Conservation (phyloP, 768 basidiomycete species). For the Collybia sordida region DNA sequence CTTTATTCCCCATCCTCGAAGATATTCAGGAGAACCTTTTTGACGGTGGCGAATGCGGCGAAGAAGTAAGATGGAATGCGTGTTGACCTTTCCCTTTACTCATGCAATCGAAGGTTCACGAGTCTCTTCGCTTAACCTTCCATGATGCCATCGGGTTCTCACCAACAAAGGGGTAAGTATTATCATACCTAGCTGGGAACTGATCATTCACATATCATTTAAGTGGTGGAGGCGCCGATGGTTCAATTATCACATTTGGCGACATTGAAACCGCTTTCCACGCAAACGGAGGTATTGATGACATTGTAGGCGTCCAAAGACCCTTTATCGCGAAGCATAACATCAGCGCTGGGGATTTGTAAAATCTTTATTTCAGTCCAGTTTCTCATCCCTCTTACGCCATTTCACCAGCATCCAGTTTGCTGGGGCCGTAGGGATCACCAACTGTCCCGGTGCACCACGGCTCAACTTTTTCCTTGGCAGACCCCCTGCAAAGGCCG, state of each 20-base stretch:
- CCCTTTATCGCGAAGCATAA: conserved; percentile 33
- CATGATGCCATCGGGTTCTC: conserved; percentile 49
- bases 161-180: conserved; percentile 25
- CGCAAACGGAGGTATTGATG: conserved; percentile 44
- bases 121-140: conserved; percentile 31
- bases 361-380: conserved; percentile 7
- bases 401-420: conserved; percentile 37
- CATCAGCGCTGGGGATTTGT: conserved; percentile 48
- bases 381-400: not conserved
- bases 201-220: not conserved
- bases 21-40: conserved; percentile 38
- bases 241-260: conserved; percentile 46
- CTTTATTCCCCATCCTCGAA: conserved; percentile 37
- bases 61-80: conserved; percentile 19
- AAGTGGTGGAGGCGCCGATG: conserved; percentile 47
- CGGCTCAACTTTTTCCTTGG: conserved; percentile 40
- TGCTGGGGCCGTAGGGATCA: conserved; percentile 42
- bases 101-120: conserved; percentile 1
- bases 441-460: conserved; percentile 46
- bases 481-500: conserved; percentile 28
- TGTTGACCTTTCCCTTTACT: not conserved
- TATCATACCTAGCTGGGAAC: not conserved
- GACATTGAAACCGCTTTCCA: conserved; percentile 40
- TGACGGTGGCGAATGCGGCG: conserved; percentile 33
- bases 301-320: conserved; percentile 34